These are phyloP conservation scores for Vinca minor DNA, from an alignment of 257 asterid genomes.

Conservation along the genomic window DNA sequence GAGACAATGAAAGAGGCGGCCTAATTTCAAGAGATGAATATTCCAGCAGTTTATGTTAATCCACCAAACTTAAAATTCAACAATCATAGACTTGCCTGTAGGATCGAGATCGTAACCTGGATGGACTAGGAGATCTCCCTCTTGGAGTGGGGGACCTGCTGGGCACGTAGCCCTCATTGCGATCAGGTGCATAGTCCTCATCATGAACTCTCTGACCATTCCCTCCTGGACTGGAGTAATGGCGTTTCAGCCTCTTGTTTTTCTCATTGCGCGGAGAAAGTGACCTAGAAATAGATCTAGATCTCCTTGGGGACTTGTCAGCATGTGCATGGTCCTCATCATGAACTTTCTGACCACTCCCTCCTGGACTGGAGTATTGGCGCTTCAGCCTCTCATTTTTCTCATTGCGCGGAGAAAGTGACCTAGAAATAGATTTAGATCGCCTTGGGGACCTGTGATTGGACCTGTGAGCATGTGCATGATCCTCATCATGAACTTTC, in stretches of 20 bases:
- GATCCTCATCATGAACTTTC: no score
- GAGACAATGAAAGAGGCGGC: neutral
- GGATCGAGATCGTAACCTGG: constrained; percentile 46
- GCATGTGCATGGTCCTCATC: no score
- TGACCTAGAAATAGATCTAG: constrained; percentile 19
- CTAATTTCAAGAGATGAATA: neutral
- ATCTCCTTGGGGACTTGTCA: constrained; percentile 39
- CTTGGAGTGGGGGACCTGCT: constrained; percentile 40
- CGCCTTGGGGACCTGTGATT: no score
- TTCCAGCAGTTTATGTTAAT: neutral
- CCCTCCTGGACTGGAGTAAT: constrained; percentile 34
- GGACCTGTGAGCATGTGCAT: no score
- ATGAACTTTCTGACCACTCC: no score
- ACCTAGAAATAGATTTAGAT: no score
- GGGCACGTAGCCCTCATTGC: constrained; percentile 21
- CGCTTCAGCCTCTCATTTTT: no score
- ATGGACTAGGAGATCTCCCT: constrained; percentile 37
- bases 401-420: no score
- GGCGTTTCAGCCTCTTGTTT: constrained; percentile 25
- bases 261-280: constrained; percentile 40
- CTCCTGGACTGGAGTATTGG: no score
- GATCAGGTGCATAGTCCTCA: constrained; percentile 27
- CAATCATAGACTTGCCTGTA: constrained; percentile 30
- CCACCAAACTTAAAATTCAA: neutral
- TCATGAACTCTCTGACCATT: constrained; percentile 28